Evolutionary conservation across 305 asterid species (phyloP).

Genomic region (Vinca major): DNA sequence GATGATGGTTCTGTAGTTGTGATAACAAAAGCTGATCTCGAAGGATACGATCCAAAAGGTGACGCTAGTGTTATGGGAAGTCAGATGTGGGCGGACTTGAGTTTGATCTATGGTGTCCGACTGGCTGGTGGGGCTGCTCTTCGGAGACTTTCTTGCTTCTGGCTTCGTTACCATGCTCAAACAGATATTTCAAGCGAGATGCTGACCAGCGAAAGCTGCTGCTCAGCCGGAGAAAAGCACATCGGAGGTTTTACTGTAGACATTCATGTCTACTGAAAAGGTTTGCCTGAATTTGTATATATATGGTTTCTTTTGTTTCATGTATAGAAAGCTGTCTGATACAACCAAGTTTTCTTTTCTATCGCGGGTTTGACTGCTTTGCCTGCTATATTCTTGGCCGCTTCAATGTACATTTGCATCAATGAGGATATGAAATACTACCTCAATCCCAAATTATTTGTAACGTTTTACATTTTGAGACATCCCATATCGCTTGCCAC

Average conservation of each 20-base stretch:
- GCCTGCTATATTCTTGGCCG: background rate
- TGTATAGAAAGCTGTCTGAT: background rate
- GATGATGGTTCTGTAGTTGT: slow-evolving; percentile 52
- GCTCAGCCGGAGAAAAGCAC: slow-evolving; percentile 14
- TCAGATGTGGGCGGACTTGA: slow-evolving; percentile 33
- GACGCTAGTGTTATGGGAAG: slow-evolving; percentile 21
- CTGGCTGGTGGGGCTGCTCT: slow-evolving; percentile 41
- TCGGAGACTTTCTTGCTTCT: slow-evolving; percentile 41
- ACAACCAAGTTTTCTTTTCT: background rate
- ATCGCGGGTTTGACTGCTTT: background rate
- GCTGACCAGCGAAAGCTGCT: slow-evolving; percentile 15
- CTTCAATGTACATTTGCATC: background rate
- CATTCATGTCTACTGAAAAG: slow-evolving; percentile 32
- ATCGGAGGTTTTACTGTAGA: slow-evolving; percentile 28
- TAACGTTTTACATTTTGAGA: too few species aligned
- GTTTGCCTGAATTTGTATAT: slow-evolving; percentile 12
- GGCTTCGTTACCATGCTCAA: slow-evolving; percentile 28
- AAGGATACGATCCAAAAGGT: slow-evolving; percentile 34
- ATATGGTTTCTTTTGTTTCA: slow-evolving; percentile 4
- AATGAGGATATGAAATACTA: background rate
- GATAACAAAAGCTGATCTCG: slow-evolving; percentile 41
- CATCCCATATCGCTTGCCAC: too few species aligned
- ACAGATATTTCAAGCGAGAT: slow-evolving; percentile 23
- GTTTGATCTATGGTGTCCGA: slow-evolving; percentile 38
- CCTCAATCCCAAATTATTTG: too few species aligned